A percentile compares a stretch with the other conserved stretches of the same genome.
These are phyloP conservation scores for Scenedesmus sp. DNA, from an alignment of 163 green algal species.

Conservation along the genomic window DNA sequence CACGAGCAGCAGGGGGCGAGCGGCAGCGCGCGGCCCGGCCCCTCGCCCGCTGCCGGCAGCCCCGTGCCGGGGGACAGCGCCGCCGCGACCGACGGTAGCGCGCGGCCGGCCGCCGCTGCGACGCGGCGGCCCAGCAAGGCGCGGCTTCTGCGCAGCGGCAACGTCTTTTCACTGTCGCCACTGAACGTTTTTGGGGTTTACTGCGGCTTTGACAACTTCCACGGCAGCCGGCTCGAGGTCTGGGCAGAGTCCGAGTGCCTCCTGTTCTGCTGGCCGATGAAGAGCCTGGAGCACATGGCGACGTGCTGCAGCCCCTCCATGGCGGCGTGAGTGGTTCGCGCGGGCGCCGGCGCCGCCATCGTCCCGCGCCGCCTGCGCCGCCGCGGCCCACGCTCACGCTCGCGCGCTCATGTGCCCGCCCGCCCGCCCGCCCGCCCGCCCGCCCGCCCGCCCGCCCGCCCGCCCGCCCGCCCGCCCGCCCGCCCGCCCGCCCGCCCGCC, in stretches of 20 bases:
- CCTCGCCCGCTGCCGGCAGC: background rate
- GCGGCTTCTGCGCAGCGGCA: conserved; percentile 15
- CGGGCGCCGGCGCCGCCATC: no score
- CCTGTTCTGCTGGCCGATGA: conserved; percentile 33
- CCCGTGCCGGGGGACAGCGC: no score
- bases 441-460: no score
- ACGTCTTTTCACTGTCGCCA: conserved; percentile 26
- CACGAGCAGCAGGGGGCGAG: no score
- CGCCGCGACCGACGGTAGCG: no score
- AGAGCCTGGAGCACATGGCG: conserved; percentile 19
- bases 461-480: no score
- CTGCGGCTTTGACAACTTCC: conserved; percentile 18
- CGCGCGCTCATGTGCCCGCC: no score
- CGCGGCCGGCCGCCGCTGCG: background rate
- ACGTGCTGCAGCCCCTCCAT: conserved; percentile 18
- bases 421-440: no score
- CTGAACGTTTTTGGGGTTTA: conserved; percentile 42
- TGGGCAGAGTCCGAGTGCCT: conserved; percentile 37
- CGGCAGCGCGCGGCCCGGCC: no score
- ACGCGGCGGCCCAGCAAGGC: background rate
- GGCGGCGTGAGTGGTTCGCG: conserved; percentile 24
- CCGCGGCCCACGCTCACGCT: no score
- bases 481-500: no score
- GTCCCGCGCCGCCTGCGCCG: no score
- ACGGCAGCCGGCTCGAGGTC: conserved; percentile 28